A percentile compares a stretch with the other conserved stretches of the same genome.
Evolutionary conservation across 1,284 basidiomycete species (phyloP).

Genomic region (Cronartium quercuum): DNA sequence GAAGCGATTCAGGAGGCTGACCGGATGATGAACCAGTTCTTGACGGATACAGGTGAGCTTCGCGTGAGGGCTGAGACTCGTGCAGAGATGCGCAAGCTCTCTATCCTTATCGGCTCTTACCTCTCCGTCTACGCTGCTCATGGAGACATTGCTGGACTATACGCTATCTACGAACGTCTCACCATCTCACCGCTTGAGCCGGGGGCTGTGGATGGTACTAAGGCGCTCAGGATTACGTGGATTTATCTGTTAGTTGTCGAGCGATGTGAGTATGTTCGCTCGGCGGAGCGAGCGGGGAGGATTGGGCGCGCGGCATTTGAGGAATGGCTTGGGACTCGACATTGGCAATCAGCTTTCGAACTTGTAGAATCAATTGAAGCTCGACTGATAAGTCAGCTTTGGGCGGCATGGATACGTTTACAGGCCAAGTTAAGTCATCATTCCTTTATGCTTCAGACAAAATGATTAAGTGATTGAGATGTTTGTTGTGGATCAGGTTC

Average conservation of each 20-base stretch:
- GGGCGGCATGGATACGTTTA: slow-evolving; percentile 38
- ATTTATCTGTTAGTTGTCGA: slow-evolving; percentile 35
- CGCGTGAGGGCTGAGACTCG: not conserved
- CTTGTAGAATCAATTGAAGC: slow-evolving; percentile 33
- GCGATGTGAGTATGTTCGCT: slow-evolving; percentile 32
- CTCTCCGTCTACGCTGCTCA: slow-evolving; percentile 36
- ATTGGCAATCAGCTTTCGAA: slow-evolving; percentile 3
- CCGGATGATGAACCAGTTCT: slow-evolving; percentile 22
- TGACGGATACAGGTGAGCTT: not conserved
- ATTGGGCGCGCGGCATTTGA: slow-evolving; percentile 26
- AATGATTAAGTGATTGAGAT: no score
- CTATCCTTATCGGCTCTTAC: slow-evolving; percentile 30
- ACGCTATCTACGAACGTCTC: not conserved
- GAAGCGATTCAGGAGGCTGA: slow-evolving; percentile 16
- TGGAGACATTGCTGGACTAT: slow-evolving; percentile 21
- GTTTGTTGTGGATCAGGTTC: no score
- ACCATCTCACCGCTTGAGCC: slow-evolving; percentile 15
- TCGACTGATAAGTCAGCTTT: slow-evolving; percentile 34
- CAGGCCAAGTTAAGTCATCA: slow-evolving; percentile 35
- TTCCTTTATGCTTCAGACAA: no score
- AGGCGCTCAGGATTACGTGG: slow-evolving; percentile 21
- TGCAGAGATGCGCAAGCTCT: slow-evolving; percentile 20
- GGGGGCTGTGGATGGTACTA: not conserved
- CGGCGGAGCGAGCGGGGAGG: slow-evolving; percentile 23
- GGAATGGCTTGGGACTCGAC: slow-evolving; percentile 16